Conservation (phyloP, 495 filamentous ascomycete genomes). For the Pyrenopolyporus hunteri region DNA sequence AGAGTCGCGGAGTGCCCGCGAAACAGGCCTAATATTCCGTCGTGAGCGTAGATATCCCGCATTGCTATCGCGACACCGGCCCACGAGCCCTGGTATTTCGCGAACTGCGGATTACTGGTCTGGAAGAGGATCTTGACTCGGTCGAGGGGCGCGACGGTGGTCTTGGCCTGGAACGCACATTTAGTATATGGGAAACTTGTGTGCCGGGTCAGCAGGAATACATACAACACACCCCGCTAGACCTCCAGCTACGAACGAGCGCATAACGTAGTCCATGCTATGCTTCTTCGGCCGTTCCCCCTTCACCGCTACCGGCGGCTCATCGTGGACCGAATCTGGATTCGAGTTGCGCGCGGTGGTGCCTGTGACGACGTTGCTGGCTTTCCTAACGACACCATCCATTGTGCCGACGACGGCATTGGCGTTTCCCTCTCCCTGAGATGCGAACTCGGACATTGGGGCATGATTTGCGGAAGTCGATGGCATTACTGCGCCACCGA, state of each 20-base stretch:
- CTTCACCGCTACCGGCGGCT: constrained; percentile 44
- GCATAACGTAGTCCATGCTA: constrained; percentile 80
- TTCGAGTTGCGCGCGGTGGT: constrained; percentile 25
- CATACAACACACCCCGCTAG: constrained; percentile 85
- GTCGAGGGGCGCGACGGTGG: constrained; percentile 92
- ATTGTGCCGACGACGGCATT: constrained; percentile 34
- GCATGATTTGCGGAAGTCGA: constrained; percentile 56
- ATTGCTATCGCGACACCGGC: constrained; percentile 77
- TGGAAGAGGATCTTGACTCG: constrained; percentile 99
- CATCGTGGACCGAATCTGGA: constrained; percentile 44
- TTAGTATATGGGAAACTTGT: constrained; percentile 1
- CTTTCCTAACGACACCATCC: constrained; percentile 34
- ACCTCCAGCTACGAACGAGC: constrained; percentile 84
- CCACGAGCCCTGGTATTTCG: constrained; percentile 90
- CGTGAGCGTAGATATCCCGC: constrained; percentile 76
- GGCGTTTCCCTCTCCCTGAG: constrained; percentile 45
- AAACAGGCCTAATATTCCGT: constrained; percentile 79
- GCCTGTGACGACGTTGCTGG: constrained; percentile 29
- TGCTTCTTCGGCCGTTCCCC: constrained; percentile 62
- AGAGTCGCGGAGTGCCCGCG: constrained; percentile 94
- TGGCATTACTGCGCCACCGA: constrained; percentile 54
- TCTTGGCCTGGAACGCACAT: constrained; percentile 74
- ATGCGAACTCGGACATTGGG: constrained; percentile 51
- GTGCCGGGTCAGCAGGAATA: constrained; percentile 23
- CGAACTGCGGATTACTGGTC: constrained; percentile 89